A percentile compares a stretch with the other conserved stretches of the same genome.
These are phyloP conservation scores for Solanum arcanum DNA, from an alignment of 257 asterid species.

Conservation along the genomic window DNA sequence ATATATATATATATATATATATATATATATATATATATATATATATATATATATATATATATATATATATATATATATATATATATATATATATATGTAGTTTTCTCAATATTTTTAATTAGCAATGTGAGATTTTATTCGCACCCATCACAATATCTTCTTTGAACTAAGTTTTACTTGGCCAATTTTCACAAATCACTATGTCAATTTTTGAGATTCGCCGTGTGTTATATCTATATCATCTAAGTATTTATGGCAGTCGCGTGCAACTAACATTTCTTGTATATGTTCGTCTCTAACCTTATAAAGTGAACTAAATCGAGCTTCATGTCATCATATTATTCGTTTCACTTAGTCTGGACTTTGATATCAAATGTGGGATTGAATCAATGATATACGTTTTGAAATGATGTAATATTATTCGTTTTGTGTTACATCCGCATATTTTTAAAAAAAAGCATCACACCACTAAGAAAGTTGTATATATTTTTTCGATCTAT, in stretches of 20 bases:
- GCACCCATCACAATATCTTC: neutral
- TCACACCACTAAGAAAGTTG: neutral
- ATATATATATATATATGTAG: no score
- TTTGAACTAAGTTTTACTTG: neutral
- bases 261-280: neutral
- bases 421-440: no score
- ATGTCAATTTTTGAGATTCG: neutral
- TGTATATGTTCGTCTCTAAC: neutral
- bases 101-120: fast-evolving
- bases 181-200: no score
- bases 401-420: neutral
- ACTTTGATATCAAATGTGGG: neutral
- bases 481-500: no score
- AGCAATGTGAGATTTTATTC: neutral
- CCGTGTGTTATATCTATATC: neutral
- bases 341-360: neutral
- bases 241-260: neutral
- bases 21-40: no score
- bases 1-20: no score
- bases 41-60: no score
- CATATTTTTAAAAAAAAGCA: no score
- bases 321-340: neutral
- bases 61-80: no score
- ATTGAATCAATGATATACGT: neutral
- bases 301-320: neutral